These are phyloP conservation scores for Hygrocybe punicea DNA, from an alignment of 768 basidiomycete genomes.

Conservation along the genomic window DNA sequence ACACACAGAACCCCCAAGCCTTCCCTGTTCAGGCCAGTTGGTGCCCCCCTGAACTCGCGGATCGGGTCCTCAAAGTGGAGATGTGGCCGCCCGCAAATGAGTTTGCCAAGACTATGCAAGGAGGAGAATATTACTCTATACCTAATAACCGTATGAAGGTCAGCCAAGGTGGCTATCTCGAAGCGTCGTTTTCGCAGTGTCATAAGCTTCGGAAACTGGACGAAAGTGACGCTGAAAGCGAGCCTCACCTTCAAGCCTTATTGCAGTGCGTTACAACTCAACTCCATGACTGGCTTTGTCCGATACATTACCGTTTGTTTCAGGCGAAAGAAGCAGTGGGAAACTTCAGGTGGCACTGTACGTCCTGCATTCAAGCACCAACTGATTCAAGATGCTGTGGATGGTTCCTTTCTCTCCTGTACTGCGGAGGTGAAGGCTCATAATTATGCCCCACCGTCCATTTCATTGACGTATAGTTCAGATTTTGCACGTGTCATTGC, in stretches of 20 bases:
- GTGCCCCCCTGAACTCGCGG: conserved; percentile 46
- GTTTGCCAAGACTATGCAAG: conserved; percentile 42
- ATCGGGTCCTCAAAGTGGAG: conserved; percentile 50
- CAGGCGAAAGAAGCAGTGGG: conserved; percentile 53
- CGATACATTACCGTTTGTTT: neutral
- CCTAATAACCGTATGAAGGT: conserved; percentile 49
- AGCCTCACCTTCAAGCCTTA: conserved; percentile 45
- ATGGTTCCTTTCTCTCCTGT: conserved; percentile 48
- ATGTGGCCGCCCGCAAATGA: conserved; percentile 54
- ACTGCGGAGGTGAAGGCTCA: conserved; percentile 50
- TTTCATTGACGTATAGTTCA: conserved; percentile 23
- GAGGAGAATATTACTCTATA: conserved; percentile 51
- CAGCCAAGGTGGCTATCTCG: conserved; percentile 40
- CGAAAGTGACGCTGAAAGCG: conserved; percentile 34
- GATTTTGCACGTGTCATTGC: conserved; percentile 45
- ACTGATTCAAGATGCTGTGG: conserved; percentile 47
- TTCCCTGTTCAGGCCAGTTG: conserved; percentile 38
- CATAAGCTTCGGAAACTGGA: conserved; percentile 45
- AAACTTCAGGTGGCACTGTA: conserved; percentile 19
- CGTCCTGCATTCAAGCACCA: conserved; percentile 39
- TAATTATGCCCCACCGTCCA: neutral
- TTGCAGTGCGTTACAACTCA: conserved; percentile 44
- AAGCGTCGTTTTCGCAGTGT: conserved; percentile 50
- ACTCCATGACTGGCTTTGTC: neutral
- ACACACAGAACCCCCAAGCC: conserved; percentile 44